Conservation (phyloP, 495 filamentous ascomycete species). For the Trypethelium eluteriae region DNA sequence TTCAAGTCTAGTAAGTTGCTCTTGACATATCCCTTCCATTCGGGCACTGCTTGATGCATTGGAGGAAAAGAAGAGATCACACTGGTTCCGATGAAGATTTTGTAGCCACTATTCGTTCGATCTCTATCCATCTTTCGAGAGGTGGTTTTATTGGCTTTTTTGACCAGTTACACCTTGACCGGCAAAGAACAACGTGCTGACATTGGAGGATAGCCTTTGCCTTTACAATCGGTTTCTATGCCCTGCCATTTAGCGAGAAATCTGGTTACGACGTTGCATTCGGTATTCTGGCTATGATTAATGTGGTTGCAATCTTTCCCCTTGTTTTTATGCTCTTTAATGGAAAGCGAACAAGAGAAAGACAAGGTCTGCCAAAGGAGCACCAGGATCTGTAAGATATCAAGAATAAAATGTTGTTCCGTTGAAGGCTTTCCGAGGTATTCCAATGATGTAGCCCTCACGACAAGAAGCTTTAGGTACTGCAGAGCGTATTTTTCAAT, state of each 20-base stretch:
- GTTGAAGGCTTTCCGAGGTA: not conserved
- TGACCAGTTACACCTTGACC: too few relatives aligned
- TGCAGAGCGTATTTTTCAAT: too few relatives aligned
- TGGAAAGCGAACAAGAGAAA: conserved; percentile 22
- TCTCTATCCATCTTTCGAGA: too few relatives aligned
- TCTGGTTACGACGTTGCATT: conserved; percentile 25
- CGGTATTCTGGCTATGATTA: conserved; percentile 23
- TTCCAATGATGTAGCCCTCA: too few relatives aligned
- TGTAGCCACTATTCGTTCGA: not conserved
- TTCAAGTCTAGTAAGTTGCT: conserved; percentile 11
- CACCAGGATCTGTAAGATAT: conserved; percentile 17
- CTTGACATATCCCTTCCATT: not conserved
- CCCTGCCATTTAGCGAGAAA: conserved; percentile 22
- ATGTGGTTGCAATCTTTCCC: conserved; percentile 21
- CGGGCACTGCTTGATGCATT: not conserved
- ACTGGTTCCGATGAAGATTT: not conserved
- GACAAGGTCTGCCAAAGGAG: conserved; percentile 24
- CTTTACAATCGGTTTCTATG: conserved; percentile 28
- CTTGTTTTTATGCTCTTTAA: conserved; percentile 20
- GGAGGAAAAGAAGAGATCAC: not conserved
- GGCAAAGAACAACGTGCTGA: not conserved
- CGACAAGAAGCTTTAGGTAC: too few relatives aligned
- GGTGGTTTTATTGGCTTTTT: too few relatives aligned
- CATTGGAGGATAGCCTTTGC: conserved; percentile 15
- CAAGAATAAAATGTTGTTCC: not conserved